A percentile compares a stretch with the other conserved stretches of the same genome.
phyloP scores from a whole-genome alignment of 805 yeast species.

The Candida easanensis region DNA sequence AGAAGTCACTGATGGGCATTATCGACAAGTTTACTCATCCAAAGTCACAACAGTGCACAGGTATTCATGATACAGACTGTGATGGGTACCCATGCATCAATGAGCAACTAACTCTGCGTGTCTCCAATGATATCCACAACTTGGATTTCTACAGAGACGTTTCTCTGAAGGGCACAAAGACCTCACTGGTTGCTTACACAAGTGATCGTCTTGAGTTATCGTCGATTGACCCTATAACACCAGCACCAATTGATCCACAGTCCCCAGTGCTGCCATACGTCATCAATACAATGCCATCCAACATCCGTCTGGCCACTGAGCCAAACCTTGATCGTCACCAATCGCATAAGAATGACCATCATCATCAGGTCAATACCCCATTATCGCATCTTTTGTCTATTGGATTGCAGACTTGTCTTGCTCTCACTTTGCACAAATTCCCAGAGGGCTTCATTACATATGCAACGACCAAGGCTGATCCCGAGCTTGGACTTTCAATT shows the following conservation, averaged over 20 bases:
- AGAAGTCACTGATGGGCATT: slow-evolving; percentile 14
- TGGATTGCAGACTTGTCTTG: slow-evolving; percentile 87
- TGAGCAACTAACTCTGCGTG: slow-evolving; percentile 18
- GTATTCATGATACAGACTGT: slow-evolving; percentile 23
- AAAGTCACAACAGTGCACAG: slow-evolving; percentile 14
- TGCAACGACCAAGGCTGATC: slow-evolving; percentile 68
- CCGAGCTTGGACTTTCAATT: slow-evolving; percentile 71
- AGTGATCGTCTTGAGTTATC: neutral
- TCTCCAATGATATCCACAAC: slow-evolving; percentile 27
- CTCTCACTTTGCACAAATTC: slow-evolving; percentile 82
- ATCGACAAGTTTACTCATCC: slow-evolving; percentile 13
- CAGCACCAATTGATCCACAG: neutral
- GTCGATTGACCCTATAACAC: neutral
- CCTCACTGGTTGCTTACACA: slow-evolving; percentile 26
- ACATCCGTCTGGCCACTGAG: slow-evolving; percentile 22
- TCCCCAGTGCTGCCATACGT: neutral
- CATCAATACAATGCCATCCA: slow-evolving; percentile 6
- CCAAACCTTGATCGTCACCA: slow-evolving; percentile 28
- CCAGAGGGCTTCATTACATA: slow-evolving; percentile 95
- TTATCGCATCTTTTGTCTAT: slow-evolving; percentile 76
- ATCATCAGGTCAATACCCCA: slow-evolving; percentile 78
- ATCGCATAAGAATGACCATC: slow-evolving; percentile 50
- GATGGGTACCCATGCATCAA: slow-evolving; percentile 20
- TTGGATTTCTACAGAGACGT: slow-evolving; percentile 25
- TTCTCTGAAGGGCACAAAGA: slow-evolving; percentile 7